Evolutionary conservation across 176 grass and related monocot genomes (phyloP), one percentile per base, ranked within the genome.

Genomic region (Musa acuminata): DNA sequence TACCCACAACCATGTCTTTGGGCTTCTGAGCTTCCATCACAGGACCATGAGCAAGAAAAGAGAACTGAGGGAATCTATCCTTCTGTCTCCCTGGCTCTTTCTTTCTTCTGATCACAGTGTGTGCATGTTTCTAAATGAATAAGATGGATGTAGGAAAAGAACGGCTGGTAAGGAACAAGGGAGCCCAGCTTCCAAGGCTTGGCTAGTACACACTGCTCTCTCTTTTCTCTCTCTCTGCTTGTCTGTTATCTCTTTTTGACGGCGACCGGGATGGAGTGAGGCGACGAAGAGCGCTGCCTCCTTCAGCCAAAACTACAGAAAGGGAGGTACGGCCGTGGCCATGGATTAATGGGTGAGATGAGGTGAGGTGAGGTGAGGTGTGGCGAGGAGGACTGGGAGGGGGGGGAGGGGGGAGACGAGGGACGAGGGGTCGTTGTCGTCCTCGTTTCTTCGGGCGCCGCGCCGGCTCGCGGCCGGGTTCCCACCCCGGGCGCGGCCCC

Each of bases 241-340:
- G 67, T 70, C 67, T 50, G 67, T 50, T 70, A 70, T 49, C 29
- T 70, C 67, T 70, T 70, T 70, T 70, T 70, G 67, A 70, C 67
- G 67, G 67, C 67, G 67, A 70, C 67, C 67, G 29, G 35, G 67
- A 20, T 14, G 35, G 11, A 43, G 8, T 9, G 21, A 14, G 16
- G 13, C 67, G 67, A 49, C 16, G 11, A 3, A 65, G 21, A 8
- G 63, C 21, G 9, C 63, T 25, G 63, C 63, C 63, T 13, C 22
- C 21, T 65, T 65, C 26, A 35, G 66, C 14, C 51, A 48, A 70
- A 51, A 51, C 48, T 70, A 65, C 21, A 65, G 22, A 21, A 25
- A 11, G 9, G 22, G 9, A 1, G 1, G 62, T 65, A 65, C 62
- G 62, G 62, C 21, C 23, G 22, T 7, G 19, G 19, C 60, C 60